Evolutionary conservation across 352 stramenopile species (phyloP).

Genomic region (Phytophthora rubi): DNA sequence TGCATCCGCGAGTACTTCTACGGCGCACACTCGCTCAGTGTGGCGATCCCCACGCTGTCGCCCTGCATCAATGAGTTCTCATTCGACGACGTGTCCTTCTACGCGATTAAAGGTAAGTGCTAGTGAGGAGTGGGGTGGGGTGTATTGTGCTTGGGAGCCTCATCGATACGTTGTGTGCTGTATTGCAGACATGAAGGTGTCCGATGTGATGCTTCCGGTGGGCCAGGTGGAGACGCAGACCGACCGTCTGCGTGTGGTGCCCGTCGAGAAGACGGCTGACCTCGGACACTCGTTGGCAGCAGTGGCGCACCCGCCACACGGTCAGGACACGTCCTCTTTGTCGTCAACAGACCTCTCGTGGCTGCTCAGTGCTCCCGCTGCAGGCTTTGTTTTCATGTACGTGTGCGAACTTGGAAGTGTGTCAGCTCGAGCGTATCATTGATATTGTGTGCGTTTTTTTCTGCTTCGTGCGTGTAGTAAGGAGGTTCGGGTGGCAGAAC

Average conservation of each 20-base stretch:
- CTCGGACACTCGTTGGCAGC: slow-evolving; percentile 77
- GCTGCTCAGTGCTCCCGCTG: slow-evolving; percentile 64
- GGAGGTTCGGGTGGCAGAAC: slow-evolving; percentile 75
- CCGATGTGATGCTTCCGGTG: slow-evolving; percentile 86
- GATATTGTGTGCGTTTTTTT: slow-evolving; percentile 4
- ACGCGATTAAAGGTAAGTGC: slow-evolving; percentile 64
- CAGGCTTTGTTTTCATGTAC: slow-evolving; percentile 88
- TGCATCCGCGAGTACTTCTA: slow-evolving; percentile 91
- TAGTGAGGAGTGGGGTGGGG: background rate
- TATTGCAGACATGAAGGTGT: slow-evolving; percentile 80
- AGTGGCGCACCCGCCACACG: slow-evolving; percentile 57
- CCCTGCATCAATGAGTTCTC: slow-evolving; percentile 87
- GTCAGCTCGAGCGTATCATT: background rate
- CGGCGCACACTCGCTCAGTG: slow-evolving; percentile 65
- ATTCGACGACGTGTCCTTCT: slow-evolving; percentile 85
- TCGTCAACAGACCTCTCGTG: slow-evolving; percentile 61
- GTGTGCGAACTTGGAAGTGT: slow-evolving; percentile 16
- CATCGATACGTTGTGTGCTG: background rate
- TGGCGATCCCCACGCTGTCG: slow-evolving; percentile 69
- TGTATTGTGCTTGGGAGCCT: background rate
- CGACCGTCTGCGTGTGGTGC: slow-evolving; percentile 70
- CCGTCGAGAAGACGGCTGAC: slow-evolving; percentile 76
- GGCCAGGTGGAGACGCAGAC: slow-evolving; percentile 77
- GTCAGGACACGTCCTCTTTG: slow-evolving; percentile 46
- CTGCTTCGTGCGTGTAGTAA: slow-evolving; percentile 47